A percentile compares a stretch with the other conserved stretches of the same genome.
These are phyloP conservation scores for Pythium myriotylum DNA, from an alignment of 352 stramenopile species.

Conservation along the genomic window DNA sequence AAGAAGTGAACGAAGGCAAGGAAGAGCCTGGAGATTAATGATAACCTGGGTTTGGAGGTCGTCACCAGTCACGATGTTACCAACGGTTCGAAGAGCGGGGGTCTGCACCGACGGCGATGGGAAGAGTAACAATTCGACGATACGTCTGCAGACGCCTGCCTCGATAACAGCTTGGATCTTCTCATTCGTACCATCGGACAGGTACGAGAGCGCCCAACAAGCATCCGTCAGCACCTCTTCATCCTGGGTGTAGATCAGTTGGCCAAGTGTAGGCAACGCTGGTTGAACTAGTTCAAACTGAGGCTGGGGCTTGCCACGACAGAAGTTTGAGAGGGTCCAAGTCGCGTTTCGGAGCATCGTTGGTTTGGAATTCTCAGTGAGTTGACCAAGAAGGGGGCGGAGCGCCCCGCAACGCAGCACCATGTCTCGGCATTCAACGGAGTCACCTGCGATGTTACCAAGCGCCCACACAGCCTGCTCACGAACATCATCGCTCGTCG, in stretches of 20 bases:
- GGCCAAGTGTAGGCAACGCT: constrained; percentile 94
- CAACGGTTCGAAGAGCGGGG: constrained; percentile 86
- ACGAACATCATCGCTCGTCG: constrained; percentile 96
- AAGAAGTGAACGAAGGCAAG: constrained; percentile 95
- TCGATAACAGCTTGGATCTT: constrained; percentile 99
- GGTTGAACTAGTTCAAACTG: constrained; percentile 86
- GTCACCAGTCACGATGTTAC: constrained; percentile 99
- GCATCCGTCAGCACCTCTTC: constrained; percentile 99
- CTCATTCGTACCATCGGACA: constrained; percentile 98
- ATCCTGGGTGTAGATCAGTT: constrained; percentile 97
- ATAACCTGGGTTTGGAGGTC: constrained; percentile 99
- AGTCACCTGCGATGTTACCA: constrained; percentile 99
- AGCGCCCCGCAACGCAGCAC: constrained; percentile 94
- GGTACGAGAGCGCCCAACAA: constrained; percentile 99
- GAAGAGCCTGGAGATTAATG: constrained; percentile 97
- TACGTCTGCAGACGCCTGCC: constrained; percentile 93
- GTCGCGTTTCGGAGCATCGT: constrained; percentile 98
- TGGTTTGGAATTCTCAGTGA: constrained; percentile 95
- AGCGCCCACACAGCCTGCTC: constrained; percentile 98
- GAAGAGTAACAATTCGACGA: constrained; percentile 95
- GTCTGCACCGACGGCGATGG: constrained; percentile 84
- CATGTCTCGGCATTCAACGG: constrained; percentile 95
- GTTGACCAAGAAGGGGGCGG: constrained; percentile 93
- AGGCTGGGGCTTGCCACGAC: constrained; percentile 86
- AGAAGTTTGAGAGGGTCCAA: constrained; percentile 99